Base-by-base conservation (phyloP, 768 basidiomycete genomes). In the Termitomyces sp. region DNA sequence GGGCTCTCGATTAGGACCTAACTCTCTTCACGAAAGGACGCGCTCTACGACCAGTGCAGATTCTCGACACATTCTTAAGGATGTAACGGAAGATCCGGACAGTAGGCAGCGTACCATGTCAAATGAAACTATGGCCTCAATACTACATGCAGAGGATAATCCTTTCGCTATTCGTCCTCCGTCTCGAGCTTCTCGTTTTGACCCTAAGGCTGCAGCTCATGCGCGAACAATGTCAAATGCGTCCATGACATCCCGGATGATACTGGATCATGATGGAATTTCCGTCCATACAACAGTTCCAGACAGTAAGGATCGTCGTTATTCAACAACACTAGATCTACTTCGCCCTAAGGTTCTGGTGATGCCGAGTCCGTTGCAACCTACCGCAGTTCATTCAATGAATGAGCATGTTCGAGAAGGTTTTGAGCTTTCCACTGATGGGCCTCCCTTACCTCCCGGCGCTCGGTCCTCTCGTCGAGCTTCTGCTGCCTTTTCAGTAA, bases 341-440 rank as follows among this genome's bases (percentile, higher is more conserved):
- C 78, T 96, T 64, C 82, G 94, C 23, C 95, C 95, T 1, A 94
- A 94, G 70, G 81, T 94, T n/a, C 85, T 97, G 48, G 85, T 97
- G 61, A 96, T 97, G 95, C 95, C 95, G 10, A 89, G 88, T 61
- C 91, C 93, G 1, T 75, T 96, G 40, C 90, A 95, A 65, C 74
- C 78, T 53, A 66, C 72, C 18, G 67, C 75, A 18, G 65, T 71
- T 40, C 62, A 72, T 23, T 63, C 77, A 18, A 60, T 77, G 16
- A 63, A 66, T 44, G 68, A 67, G 3, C 72, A 69, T 43, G 65
- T 77, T 35, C 75, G 78, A 50, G 83, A 83, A 50, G 87, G 87
- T 9, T 89, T 92, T 70, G 78, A 83, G 68, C 70, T 79, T 48
- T 81, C 85, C 16, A 75, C 77, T 13, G 89, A 93, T 69, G 90